Conservation (phyloP, 73 alveolate genomes). For the Tetrahymena malaccensis region DNA sequence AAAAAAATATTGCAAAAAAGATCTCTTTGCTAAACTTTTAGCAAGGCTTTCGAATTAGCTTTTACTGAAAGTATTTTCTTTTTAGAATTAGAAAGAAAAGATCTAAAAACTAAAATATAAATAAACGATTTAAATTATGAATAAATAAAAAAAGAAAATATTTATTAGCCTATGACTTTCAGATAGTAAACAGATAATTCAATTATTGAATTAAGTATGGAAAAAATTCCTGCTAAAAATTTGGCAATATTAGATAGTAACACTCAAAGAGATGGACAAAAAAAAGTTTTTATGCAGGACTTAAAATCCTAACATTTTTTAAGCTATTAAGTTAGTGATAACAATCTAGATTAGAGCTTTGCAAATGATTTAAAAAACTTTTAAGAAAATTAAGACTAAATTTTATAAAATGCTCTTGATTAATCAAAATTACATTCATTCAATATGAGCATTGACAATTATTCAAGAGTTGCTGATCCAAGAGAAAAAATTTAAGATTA, state of each 20-base stretch:
- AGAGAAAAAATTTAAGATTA: neutral
- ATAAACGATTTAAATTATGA: neutral
- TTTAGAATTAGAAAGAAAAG: neutral
- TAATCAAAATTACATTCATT: neutral
- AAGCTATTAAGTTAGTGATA: neutral
- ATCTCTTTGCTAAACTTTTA: neutral
- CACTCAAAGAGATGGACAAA: neutral
- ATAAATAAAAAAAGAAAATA: neutral
- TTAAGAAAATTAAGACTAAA: neutral
- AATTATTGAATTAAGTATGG: neutral
- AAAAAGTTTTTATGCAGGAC: neutral
- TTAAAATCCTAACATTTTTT: neutral
- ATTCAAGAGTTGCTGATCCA: neutral
- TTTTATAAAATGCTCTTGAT: neutral
- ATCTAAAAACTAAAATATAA: no score
- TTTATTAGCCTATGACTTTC: neutral
- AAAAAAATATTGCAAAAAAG: no score
- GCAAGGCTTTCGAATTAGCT: neutral
- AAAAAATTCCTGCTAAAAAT: neutral
- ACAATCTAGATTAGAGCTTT: neutral
- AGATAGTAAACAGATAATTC: neutral
- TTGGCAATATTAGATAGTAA: neutral
- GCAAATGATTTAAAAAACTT: neutral
- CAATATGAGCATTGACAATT: neutral
- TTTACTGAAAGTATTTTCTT: neutral